These are phyloP conservation scores for Globisporangium abappressorium DNA, from an alignment of 352 stramenopile genomes.

Conservation along the genomic window DNA sequence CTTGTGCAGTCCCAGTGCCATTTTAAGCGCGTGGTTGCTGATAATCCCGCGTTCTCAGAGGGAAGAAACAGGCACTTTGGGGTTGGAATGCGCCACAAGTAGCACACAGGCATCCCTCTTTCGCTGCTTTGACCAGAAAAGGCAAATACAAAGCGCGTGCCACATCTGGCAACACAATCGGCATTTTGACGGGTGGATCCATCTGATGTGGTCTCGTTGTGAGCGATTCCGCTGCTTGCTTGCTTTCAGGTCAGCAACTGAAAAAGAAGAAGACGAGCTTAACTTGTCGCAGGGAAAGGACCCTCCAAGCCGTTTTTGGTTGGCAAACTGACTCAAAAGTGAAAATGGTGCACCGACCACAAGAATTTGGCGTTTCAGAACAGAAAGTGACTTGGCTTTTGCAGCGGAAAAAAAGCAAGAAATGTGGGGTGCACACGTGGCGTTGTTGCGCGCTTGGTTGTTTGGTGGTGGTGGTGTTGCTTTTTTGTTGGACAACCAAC, in stretches of 20 bases:
- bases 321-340: slow-evolving; percentile 3
- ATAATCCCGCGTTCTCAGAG: slow-evolving; percentile 6
- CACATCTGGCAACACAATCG: not conserved
- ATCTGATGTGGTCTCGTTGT: not conserved
- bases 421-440: not conserved
- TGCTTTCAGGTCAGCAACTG: not conserved
- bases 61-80: not conserved
- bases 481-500: not conserved
- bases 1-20: not conserved
- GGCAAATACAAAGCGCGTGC: not conserved
- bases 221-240: slow-evolving; percentile 1
- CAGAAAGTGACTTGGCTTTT: not conserved
- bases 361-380: not conserved
- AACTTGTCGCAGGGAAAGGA: slow-evolving; percentile 5
- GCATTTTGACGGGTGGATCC: not conserved
- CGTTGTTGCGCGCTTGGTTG: not conserved
- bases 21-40: not conserved
- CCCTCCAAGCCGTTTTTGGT: not conserved
- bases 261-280: not conserved
- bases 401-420: no score
- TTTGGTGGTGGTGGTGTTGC: not conserved
- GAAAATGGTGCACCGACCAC: not conserved
- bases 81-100: not conserved
- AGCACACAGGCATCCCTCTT: not conserved
- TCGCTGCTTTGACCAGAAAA: no score